These are phyloP conservation scores for Acanthamoeba pearcei DNA, from an alignment of 208 protist species.

Conservation along the genomic window DNA sequence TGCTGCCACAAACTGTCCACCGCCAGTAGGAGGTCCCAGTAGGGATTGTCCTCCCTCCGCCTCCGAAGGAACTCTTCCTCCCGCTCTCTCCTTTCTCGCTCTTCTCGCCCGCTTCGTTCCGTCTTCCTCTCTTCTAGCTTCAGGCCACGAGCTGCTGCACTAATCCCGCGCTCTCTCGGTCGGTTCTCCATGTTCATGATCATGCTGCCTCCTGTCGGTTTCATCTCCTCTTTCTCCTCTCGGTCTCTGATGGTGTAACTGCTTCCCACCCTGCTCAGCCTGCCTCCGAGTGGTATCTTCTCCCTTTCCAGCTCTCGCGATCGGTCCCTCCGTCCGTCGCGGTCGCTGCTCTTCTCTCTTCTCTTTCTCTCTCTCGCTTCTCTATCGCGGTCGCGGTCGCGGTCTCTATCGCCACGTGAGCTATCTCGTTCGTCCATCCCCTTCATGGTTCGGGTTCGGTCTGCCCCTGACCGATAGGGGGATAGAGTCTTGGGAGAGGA, in stretches of 20 bases:
- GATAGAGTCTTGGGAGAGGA: not conserved
- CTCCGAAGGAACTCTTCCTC: not conserved
- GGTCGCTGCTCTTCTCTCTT: constrained; percentile 33
- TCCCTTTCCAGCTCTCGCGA: not conserved
- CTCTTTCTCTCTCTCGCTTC: not conserved
- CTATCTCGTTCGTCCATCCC: not conserved
- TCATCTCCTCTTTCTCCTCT: not conserved
- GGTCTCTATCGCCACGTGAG: not conserved
- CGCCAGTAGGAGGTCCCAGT: not conserved
- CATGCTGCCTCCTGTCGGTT: not conserved
- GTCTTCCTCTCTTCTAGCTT: not conserved
- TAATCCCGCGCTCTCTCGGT: not conserved
- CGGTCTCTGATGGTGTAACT: not conserved
- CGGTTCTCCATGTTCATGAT: not conserved
- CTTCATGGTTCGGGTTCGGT: not conserved
- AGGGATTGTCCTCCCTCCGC: not conserved
- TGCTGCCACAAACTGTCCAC: constrained; percentile 1
- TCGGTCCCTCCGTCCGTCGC: not conserved
- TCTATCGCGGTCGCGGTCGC: not conserved
- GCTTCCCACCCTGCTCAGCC: not conserved
- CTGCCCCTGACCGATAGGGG: not conserved
- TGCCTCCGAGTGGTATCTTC: not conserved
- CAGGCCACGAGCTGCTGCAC: not conserved
- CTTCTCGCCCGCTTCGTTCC: not conserved
- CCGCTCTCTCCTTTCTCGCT: not conserved